Base-by-base conservation (phyloP, 352 stramenopile genomes). In the Elongisporangium anandrum region DNA sequence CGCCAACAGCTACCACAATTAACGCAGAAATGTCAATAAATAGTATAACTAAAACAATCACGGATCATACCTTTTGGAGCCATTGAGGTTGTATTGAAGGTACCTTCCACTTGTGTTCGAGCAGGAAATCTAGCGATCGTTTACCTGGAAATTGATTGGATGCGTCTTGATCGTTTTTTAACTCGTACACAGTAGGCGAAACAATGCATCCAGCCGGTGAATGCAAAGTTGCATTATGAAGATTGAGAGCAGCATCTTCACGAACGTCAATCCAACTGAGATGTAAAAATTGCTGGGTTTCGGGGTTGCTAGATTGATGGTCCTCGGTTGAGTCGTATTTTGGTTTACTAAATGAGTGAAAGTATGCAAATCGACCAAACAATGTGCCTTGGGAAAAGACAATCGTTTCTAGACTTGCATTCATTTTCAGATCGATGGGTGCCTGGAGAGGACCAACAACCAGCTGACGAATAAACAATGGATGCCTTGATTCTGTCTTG, bases 391-490 rank as follows among this genome's bases (percentile, higher is more conserved):
- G 60, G 1, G 49, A 24, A 21, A 75, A 64, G 4, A 73, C 21
- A 0, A 41, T 2, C 0, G 8, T 55, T 20, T 49, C 49, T 6
- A 59, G 20, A 15, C 21, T n/a, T 26, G 7, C 26, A 7, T n/a
- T 16, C 38, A 1, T 5, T 26, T 39, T 48, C 4, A 12, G 21
- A 39, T 15, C 23, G 4, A 20, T 47, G 23, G 50, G 15, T n/a
- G 60, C 50, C 59, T 51, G 56, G 15, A 73, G 56, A 13, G 70
- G 71, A 10, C 73, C 73, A 4, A 76, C 59, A 19, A 78, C 68
- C n/a, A 68, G 50, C 34, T 72, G 65, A 4, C 50, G 38, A 45
- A 45, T 9, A 12, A 17, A 70, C 64, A 66, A 24, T 70, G 54
- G 23, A 62, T 38, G 9, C 58, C 5, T 39, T 23, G 3, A 50